Base-by-base conservation (phyloP, 2,329 filamentous ascomycete genomes). In the Colletotrichum costaricense region DNA sequence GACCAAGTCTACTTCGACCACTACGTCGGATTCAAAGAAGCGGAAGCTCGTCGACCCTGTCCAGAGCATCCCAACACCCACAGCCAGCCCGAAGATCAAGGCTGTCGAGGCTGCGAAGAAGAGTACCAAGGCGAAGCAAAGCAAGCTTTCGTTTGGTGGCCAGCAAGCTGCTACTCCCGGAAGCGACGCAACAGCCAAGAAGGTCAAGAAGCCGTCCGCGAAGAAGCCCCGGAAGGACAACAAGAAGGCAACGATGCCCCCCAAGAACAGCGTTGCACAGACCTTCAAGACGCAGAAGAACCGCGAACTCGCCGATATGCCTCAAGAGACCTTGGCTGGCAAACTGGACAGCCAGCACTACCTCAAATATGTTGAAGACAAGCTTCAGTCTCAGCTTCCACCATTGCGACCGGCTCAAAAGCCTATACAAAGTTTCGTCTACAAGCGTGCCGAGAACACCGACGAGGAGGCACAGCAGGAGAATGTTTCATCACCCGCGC, bases 21-120 rank as follows among this genome's bases (percentile, higher is more conserved):
- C 78, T 49, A 77, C 81, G 11, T 75, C 80, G 69, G 84, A 84
- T 66, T 81, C 80, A 57, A 82, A 76, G 24, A 84, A 83, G 73
- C 77, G 80, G n/a, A 83, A 83, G 76, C 81, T 82, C 30, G 80
- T 84, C 35, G 82, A 86, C 60, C 83, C 85, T 30, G 78, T 83
- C 22, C 83, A 87, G 75, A 85, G 86, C 62, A 90, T 92, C 46
- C 88, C 86, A 3, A 92, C 90, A 2, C 90, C 90, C 7, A 85
- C 82, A 62, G 85, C 89, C 24, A 92, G 89, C 77, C 90, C 90
- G 55, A 87, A 84, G 76, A 81, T 86, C 28, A 82, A 82, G 26
- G 81, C 82, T 60, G 78, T 82, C 24, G 77, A 84, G 19, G 84
- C 85, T 42, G 81, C 78, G 72, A 87, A 85, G 79, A 80, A 78